phyloP scores from a whole-genome alignment of 1,139 yeast species.

The Chernovozyma aurita region DNA sequence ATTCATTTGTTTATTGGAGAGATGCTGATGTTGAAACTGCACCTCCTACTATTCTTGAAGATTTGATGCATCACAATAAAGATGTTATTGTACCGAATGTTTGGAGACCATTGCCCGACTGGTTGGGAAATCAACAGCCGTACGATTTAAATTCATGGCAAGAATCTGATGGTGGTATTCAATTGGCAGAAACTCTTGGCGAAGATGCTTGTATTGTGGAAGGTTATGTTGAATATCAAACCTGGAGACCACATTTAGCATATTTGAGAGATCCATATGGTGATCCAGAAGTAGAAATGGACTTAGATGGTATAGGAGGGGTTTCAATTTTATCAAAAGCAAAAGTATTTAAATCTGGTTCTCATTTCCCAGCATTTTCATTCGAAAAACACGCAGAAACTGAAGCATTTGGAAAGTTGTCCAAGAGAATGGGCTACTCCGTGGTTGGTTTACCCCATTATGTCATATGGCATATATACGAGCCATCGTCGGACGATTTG shows the following conservation, averaged over 20 bases:
- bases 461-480: conserved; percentile 90
- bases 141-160: conserved; percentile 91
- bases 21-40: conserved; percentile 54
- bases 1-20: conserved; percentile 52
- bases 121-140: conserved; percentile 87
- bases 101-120: conserved; percentile 89
- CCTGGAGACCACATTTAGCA: conserved; percentile 91
- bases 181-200: conserved; percentile 68
- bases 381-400: conserved; percentile 91
- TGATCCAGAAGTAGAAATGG: conserved; percentile 83
- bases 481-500: conserved; percentile 80
- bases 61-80: conserved; percentile 50
- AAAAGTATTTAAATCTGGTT: conserved; percentile 71
- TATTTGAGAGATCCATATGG: conserved; percentile 84
- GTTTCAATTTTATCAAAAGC: conserved; percentile 82
- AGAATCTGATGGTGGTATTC: conserved; percentile 78
- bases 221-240: conserved; percentile 88
- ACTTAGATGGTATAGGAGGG: conserved; percentile 88
- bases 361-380: conserved; percentile 87
- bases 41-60: conserved; percentile 48
- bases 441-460: conserved; percentile 87
- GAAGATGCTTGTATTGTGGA: conserved; percentile 91
- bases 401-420: conserved; percentile 86
- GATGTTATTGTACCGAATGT: conserved; percentile 74
- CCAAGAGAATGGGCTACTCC: conserved; percentile 73